phyloP scores from a whole-genome alignment of 2,329 filamentous ascomycete species.

The Diaporthe sp. region DNA sequence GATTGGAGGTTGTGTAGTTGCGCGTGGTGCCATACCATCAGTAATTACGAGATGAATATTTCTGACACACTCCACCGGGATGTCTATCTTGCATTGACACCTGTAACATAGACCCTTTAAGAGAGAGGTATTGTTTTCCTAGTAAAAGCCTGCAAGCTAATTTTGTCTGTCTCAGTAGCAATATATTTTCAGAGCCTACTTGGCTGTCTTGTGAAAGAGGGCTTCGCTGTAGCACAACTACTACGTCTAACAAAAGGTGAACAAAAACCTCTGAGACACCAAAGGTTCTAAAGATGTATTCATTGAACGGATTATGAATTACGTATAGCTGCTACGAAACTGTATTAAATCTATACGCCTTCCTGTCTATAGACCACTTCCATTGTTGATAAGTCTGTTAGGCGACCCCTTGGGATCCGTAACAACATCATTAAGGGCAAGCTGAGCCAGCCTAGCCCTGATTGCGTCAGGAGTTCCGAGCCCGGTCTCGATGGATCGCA shows the following conservation, averaged over 20 bases:
- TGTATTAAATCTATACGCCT: not conserved
- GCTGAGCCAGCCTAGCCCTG: slow-evolving; percentile 3
- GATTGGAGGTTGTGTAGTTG: too few species aligned
- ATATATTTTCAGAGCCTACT: too few species aligned
- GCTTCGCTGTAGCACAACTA: not conserved
- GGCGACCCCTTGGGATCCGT: not conserved
- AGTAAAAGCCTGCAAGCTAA: too few species aligned
- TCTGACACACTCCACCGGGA: too few species aligned
- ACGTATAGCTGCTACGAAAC: not conserved
- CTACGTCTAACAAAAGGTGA: not conserved
- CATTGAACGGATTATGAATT: not conserved
- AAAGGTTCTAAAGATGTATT: too few species aligned
- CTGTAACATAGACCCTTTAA: too few species aligned
- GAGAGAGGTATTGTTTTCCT: too few species aligned
- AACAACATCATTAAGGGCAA: not conserved
- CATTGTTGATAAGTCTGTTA: slow-evolving; percentile 9
- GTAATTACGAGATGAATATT: too few species aligned
- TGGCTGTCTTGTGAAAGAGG: too few species aligned
- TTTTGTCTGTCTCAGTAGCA: too few species aligned
- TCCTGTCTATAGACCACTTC: not conserved
- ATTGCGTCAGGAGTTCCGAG: not conserved
- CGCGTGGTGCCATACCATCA: too few species aligned
- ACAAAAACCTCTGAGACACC: not conserved
- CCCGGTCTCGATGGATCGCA: slow-evolving; percentile 16
- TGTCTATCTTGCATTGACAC: too few species aligned